phyloP scores from a whole-genome alignment of 1,284 basidiomycete genomes.

The Tilletia indica region DNA sequence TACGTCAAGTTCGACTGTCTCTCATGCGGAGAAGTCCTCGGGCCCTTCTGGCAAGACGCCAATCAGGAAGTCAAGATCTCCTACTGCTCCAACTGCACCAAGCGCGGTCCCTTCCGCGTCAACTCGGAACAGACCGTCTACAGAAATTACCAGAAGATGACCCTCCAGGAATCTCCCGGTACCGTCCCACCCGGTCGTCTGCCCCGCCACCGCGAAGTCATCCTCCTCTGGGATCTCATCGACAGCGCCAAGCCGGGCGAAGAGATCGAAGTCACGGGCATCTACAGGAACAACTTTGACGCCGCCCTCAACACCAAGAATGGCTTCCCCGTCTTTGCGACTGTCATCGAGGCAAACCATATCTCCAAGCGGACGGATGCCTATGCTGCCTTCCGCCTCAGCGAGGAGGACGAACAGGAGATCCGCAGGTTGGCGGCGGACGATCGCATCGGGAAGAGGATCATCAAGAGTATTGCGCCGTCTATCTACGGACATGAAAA shows the following conservation, averaged over 20 bases:
- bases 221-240: constrained; percentile 95
- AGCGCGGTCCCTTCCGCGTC: constrained; percentile 89
- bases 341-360: constrained; percentile 89
- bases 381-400: constrained; percentile 91
- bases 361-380: constrained; percentile 86
- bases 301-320: constrained; percentile 97
- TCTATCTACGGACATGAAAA: constrained; percentile 98
- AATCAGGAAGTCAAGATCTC: constrained; percentile 87
- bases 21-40: constrained; percentile 78
- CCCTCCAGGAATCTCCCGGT: constrained; percentile 96
- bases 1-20: constrained; percentile 97
- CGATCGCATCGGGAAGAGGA: constrained; percentile 90
- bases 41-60: constrained; percentile 97
- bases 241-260: constrained; percentile 97
- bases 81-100: constrained; percentile 82
- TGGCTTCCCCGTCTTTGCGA: constrained; percentile 98
- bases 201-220: constrained; percentile 91
- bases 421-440: constrained; percentile 83
- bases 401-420: constrained; percentile 90
- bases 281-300: constrained; percentile 99
- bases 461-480: constrained; percentile 96
- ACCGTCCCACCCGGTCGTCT: constrained; percentile 94
- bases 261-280: constrained; percentile 86
- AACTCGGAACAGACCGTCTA: constrained; percentile 99
- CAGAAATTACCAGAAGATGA: constrained; percentile 98